Base-by-base conservation (phyloP, 2,329 filamentous ascomycete species). In the Aspergillus awamori region DNA sequence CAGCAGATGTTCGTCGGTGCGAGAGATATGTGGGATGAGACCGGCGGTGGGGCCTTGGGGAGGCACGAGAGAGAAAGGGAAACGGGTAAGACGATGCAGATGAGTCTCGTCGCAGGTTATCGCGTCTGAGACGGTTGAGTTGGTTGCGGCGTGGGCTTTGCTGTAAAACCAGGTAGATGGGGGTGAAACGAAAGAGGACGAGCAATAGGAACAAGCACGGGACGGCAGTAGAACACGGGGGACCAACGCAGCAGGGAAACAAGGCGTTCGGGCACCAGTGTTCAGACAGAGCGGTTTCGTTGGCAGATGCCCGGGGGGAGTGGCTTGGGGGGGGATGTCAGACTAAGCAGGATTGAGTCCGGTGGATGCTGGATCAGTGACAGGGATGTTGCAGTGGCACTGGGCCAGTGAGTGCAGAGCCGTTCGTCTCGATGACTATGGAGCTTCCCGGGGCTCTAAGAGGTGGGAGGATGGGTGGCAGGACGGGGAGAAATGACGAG, bases 211-310 rank as follows among this genome's bases (percentile, higher is more conserved):
- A 47, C 20, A 5, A 56, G 26, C 53, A 45, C 43, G 26, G 47
- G 47, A 53, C 38, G 57, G 47, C 48, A 47, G 53, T 41, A 67
- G 64, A 58, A 63, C 33, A 65, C 56, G 62, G 58, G 64, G 64
- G 63, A 70, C 61, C 64, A 72, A 68, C 65, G 64, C 64, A 67
- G 63, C 65, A 62, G 67, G 60, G 58, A 70, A 70, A 70, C 71
- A 69, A 74, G 72, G 70, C 70, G 69, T 73, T 75, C 70, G 73
- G 72, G 72, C 72, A 75, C 63, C 70, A 72, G 72, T 62, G 69
- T 62, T 69, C 64, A 62, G 66, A 70, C 63, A 62, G 62, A 65
- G 71, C 61, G 65, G 67, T 67, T 70, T 72, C 66, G 71, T 68
- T 70, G 67, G 67, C 60, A 62, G 65, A 65, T 59, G 63, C 63